Base-by-base conservation (phyloP, 345 rosid genomes). In the Moricandia arvensis region DNA sequence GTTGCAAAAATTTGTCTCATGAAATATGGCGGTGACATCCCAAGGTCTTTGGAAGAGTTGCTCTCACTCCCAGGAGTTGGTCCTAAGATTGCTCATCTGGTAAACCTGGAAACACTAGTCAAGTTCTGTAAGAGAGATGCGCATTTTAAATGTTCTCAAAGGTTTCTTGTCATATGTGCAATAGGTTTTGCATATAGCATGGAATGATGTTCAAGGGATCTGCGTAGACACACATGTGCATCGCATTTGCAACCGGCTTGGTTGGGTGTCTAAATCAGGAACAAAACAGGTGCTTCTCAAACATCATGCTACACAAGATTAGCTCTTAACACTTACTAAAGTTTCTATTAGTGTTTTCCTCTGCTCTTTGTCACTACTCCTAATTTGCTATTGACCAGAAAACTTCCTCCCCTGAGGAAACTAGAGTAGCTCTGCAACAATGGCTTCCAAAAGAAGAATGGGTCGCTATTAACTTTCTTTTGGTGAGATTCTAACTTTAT, bases 391-490 rank as follows among this genome's bases (percentile, higher is more conserved):
- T 21, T 21, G 24, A 21, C 61, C 67, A 83, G 95, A 87, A 89
- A 84, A 94, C 95, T 38, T 84, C 87, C 9, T 79, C 87, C 57
- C 98, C 97, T 0, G 97, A 94, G 85, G 86, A 89, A 87, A 94
- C 98, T 67, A 87, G 97, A 83, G 87, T 79, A 72, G 90, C 90
- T 12, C 74, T 94, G 83, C 95, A 94, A 69, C 84, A 75, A 7
- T 91, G 98, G 98, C 91, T 94, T 83, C 98, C 98, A 11, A 94
- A 89, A 84, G 95, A 89, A 73, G 96, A 91, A 80, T 91, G 95
- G 96, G 87, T 84, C 79, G 88, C 92, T 49, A 87, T 94, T 49
- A 94, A 94, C 81, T 93, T 95, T 77, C 97, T 91, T 70, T 79
- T 91, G 93, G 98, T 91, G 82, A n/a, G 58, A 41, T 54, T 15